Evolutionary conservation across 192 early-diverging fungal genomes (phyloP), one percentile per base, ranked within the genome.

Genomic region (Podila minutissima): DNA sequence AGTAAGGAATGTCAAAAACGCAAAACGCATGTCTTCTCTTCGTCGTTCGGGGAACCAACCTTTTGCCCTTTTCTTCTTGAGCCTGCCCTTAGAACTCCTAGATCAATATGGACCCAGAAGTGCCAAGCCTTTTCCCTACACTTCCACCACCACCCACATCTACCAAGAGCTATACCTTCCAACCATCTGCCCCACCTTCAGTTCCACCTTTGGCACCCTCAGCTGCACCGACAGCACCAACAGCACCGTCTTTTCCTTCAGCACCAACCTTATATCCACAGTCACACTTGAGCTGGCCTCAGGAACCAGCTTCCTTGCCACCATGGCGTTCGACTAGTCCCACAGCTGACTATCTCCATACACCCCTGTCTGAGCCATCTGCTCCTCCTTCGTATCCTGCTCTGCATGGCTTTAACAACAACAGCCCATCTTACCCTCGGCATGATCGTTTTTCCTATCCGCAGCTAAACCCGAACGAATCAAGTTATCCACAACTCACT

Each of bases 101-200:
- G 22, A 35, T 17, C 46, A 24, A 20, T 1, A 50, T 50, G 48
- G 26, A 38, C 38, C 10, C 53, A 48, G 64, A 48, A 22, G 24
- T 66, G 50, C 60, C 32, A 64, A 50, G 61, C 15, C 7, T 67
- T 12, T 68, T 69, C 33, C 51, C 66, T 6, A 51, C 31, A 26
- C 24, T 67, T 12, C 62, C 74, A 33, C 46, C 67, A 17, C 66
- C 62, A 6, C 74, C 74, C 15, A 59, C 63, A n/a, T 61, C 55
- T 20, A 20, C 62, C 22, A 35, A 41, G n/a, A 59, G 38, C 41
- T 65, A 69, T 12, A 61, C 74, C 41, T 65, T 60, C 31, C 53
- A 76, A 19, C 67, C 74, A 20, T 67, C 75, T 15, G 68, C 68
- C 11, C 75, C 69, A 4, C 50, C 67, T 4, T 69, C 60, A 2